Evolutionary conservation across 257 asterid genomes (phyloP).

Genomic region (Vinca minor): DNA sequence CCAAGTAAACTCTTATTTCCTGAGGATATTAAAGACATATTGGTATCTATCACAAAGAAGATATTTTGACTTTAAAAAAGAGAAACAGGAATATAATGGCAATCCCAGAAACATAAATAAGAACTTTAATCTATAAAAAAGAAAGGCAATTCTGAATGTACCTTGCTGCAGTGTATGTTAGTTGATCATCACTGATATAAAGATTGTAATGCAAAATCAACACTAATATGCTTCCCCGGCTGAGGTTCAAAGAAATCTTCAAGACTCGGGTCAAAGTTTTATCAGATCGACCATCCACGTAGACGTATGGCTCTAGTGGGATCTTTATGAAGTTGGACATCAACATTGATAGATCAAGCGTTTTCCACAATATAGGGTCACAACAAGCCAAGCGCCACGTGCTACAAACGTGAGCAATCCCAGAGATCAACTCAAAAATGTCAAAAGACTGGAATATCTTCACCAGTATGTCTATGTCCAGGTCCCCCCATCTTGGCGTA

Average conservation of each 20-base stretch:
- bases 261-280: constrained; percentile 51
- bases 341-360: constrained; percentile 45
- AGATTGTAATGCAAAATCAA: constrained; percentile 67
- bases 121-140: not conserved
- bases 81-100: not conserved
- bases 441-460: constrained; percentile 44
- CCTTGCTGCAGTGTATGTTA: constrained; percentile 77
- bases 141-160: constrained; percentile 16
- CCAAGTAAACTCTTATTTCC: not conserved
- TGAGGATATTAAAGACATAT: not conserved
- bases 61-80: not conserved
- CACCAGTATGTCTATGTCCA: constrained; percentile 54
- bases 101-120: not conserved
- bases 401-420: constrained; percentile 56
- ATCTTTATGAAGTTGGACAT: constrained; percentile 69
- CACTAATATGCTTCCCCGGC: constrained; percentile 37
- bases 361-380: constrained; percentile 65
- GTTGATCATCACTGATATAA: constrained; percentile 59
- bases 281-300: constrained; percentile 71
- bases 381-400: constrained; percentile 60
- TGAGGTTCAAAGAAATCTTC: constrained; percentile 64
- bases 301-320: constrained; percentile 71
- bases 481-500: constrained; percentile 61
- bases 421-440: constrained; percentile 47
- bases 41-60: not conserved